Evolutionary conservation across 176 grass and related monocot species (phyloP), one percentile per base, ranked within the genome.

Genomic region (Typha latifolia): DNA sequence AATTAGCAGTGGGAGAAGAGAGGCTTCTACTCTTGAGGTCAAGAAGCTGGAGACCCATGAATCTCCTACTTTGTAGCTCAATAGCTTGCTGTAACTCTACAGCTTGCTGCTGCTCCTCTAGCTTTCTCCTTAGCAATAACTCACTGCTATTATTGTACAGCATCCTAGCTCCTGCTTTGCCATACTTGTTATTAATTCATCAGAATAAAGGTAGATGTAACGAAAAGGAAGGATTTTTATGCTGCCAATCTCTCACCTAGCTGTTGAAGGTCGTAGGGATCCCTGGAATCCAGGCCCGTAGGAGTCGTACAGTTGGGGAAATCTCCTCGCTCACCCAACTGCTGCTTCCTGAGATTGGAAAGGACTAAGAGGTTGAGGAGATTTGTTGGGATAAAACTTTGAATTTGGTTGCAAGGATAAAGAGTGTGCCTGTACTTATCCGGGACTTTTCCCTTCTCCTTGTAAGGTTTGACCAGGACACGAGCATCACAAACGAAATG

Each of bases 391-490:
- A 59, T 22, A 21, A 59, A 43, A 43, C 37, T 43, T 10, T 10
- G 37, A 43, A 43, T 9, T 26, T 43, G 37, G 37, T 43, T 43
- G 37, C 10, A 10, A 43, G 37, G 37, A 43, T 43, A 9, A 11
- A 59, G 53, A 59, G 53, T 16, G 53, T 80, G 68, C 85, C 91
- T 84, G 82, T 84, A 96, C 74, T 96, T 96, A 69, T 96, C 91
- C 34, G 91, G 84, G 53, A 96, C 80, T 77, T 96, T 96, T 79
- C 87, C 91, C 80, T 96, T 96, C 82, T 96, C 91, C 80, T 96
- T 96, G 74, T 96, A 96, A 0, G 91, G 91, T 70, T 96, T 91
- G 70, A 96, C 91, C 4, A 96, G 84, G 50, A 96, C 87, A 23
- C 87, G 84, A 0, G 91, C 87, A 77, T 96, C 91, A 64, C 91